Evolutionary conservation across 129 eudicot species (phyloP), one percentile per base, ranked within the genome.

Genomic region (Lactuca saligna): DNA sequence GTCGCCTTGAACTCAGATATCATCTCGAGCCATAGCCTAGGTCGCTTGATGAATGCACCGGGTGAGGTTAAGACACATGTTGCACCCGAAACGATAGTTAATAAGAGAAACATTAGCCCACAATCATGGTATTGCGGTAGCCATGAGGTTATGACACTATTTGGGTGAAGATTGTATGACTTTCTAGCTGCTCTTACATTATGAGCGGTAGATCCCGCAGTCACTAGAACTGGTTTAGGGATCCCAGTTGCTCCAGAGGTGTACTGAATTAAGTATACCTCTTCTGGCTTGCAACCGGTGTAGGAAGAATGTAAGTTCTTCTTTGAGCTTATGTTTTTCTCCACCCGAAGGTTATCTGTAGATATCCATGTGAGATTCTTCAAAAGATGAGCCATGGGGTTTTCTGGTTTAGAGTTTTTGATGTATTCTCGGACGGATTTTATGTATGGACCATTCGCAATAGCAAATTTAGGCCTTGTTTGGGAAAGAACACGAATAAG

Each of bases 61-160:
- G 96, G 94, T 0, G 96, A 89, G 55, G 85, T 80, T 44, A 89
- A 78, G 75, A 89, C 90, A 53, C 85, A 71, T 5, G 90, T 89
- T 3, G 96, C 87, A 8, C 96, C 96, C 4, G 93, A 86, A 67
- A 89, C 84, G 9, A 89, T 73, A 0, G 96, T 86, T 54, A 89
- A 68, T 10, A 86, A 67, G 57, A 89, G 61, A 73, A 89, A 86
- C 96, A 89, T 89, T 54, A 89, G 90, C 59, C 96, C 96, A 12
- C 96, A 89, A 25, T 89, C 96, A 49, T 89, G 96, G 88, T 89
- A 89, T 42, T 86, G 96, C 50, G 96, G 96, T 70, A 89, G 61
- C 96, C 96, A 89, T 5, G 90, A 89, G 1, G 76, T 84, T 33
- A 89, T 80, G 39, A 86, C 71, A 12, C 93, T 86, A 33, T 82